Base-by-base conservation (phyloP, 2,329 filamentous ascomycete species). In the Trichoderma brevicompactum region DNA sequence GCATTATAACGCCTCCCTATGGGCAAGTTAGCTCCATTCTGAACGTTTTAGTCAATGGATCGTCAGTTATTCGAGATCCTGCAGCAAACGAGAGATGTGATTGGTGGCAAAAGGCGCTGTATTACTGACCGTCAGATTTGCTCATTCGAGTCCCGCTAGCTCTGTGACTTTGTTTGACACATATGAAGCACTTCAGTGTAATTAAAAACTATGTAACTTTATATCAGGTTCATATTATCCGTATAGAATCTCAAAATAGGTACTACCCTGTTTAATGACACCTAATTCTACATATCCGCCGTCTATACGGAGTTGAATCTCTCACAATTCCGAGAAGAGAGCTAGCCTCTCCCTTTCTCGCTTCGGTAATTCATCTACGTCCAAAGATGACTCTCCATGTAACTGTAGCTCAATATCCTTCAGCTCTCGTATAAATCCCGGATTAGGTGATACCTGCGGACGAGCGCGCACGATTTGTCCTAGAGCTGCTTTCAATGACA, bases 81-180 rank as follows among this genome's bases (percentile, higher is more conserved):
- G 36, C 64, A 15, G 49, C 56, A 38, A 65, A 53, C 34, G 32
- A 40, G 32, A 48, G 64, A 61, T 65, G 64, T n/a, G 38, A 65
- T 23, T 65, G 64, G 64, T 65, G 64, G 64, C 48, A 65, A 15
- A 65, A 65, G 17, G 64, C 64, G 3, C 8, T 61, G 13, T 65
- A 62, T 32, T 65, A 65, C 19, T 62, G 12, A 54, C 19, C 23
- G 23, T 44, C 43, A 17, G 9, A 17, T 19, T 9, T 8, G 7
- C 10, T 17, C 43, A 44, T 44, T 28, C 23, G 2, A 28, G 5
- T 28, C 23, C 23, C 5, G 23, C 5, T 28, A 28, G 23, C 23
- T 28, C 23, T 28, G 23, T 28, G 23, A 28, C 23, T 28, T 28
- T 28, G 23, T 28, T 28, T 28, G 23, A 3, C 23, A 28, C 23